phyloP scores from a whole-genome alignment of 2,329 filamentous ascomycete genomes.

The Bisporella sp. region DNA sequence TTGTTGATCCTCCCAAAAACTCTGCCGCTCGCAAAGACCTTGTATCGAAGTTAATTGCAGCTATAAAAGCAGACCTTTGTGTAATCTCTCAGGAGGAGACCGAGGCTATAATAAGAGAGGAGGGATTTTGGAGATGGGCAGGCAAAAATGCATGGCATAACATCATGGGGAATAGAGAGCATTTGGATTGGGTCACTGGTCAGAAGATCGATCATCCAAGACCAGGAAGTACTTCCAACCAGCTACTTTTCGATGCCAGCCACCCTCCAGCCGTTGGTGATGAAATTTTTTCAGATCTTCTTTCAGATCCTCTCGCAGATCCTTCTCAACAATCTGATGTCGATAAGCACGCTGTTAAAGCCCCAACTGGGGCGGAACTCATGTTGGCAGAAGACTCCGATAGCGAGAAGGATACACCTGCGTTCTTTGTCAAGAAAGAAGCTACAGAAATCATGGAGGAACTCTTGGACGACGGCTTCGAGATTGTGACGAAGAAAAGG shows the following conservation, averaged over 20 bases:
- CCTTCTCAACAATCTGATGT: neutral
- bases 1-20: constrained; percentile 12
- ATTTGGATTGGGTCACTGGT: constrained; percentile 16
- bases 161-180: constrained; percentile 15
- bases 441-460: neutral
- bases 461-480: neutral
- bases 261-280: neutral
- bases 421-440: neutral
- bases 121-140: constrained; percentile 27
- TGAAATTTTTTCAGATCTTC: neutral
- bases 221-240: neutral
- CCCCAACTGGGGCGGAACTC: neutral
- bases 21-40: constrained; percentile 21
- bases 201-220: neutral
- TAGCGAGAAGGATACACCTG: neutral
- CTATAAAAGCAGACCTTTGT: constrained; percentile 21
- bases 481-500: neutral
- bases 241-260: constrained; percentile 12
- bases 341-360: neutral
- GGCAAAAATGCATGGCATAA: constrained; percentile 17
- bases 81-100: constrained; percentile 19
- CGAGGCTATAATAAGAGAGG: constrained; percentile 19
- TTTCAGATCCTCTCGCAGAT: neutral
- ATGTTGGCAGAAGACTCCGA: neutral
- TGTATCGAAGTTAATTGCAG: constrained; percentile 18